Evolutionary conservation across 1,139 yeast species (phyloP).

Genomic region (Yamadazyma trypodendri): DNA sequence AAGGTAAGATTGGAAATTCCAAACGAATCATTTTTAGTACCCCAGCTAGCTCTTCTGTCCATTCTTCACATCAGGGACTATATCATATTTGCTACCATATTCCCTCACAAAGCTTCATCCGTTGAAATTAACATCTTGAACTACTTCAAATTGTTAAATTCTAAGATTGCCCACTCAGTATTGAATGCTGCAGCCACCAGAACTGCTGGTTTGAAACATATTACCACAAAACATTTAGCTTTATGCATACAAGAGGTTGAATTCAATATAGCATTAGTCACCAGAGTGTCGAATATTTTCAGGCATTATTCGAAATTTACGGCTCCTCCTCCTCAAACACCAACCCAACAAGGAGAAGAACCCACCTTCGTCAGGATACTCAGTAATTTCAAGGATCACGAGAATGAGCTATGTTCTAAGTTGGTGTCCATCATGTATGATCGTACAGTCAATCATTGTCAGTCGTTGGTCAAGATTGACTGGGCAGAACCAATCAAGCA

Average conservation of each 20-base stretch:
- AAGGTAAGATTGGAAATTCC: constrained; percentile 38
- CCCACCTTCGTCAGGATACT: constrained; percentile 33
- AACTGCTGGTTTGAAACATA: constrained; percentile 73
- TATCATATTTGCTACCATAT: constrained; percentile 45
- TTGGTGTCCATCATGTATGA: constrained; percentile 71
- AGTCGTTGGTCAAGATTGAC: constrained; percentile 44
- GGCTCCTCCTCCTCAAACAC: constrained; percentile 7
- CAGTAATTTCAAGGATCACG: constrained; percentile 54
- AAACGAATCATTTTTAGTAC: constrained; percentile 41
- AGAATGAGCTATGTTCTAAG: constrained; percentile 63
- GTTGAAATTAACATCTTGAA: constrained; percentile 49
- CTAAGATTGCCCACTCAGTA: constrained; percentile 60
- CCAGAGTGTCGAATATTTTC: constrained; percentile 19
- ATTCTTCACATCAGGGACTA: constrained; percentile 47
- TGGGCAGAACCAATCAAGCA: constrained; percentile 47
- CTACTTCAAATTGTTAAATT: constrained; percentile 52
- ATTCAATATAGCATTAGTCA: constrained; percentile 33
- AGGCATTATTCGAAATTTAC: constrained; percentile 5
- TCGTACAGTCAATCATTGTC: constrained; percentile 52
- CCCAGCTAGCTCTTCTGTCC: constrained; percentile 35
- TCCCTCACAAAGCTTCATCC: constrained; percentile 38
- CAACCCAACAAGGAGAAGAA: constrained; percentile 26
- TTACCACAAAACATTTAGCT: constrained; percentile 73
- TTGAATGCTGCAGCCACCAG: constrained; percentile 77
- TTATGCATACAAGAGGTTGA: constrained; percentile 61